phyloP scores from a whole-genome alignment of 345 rosid genomes.

The Eucalyptus cladocalyx region DNA sequence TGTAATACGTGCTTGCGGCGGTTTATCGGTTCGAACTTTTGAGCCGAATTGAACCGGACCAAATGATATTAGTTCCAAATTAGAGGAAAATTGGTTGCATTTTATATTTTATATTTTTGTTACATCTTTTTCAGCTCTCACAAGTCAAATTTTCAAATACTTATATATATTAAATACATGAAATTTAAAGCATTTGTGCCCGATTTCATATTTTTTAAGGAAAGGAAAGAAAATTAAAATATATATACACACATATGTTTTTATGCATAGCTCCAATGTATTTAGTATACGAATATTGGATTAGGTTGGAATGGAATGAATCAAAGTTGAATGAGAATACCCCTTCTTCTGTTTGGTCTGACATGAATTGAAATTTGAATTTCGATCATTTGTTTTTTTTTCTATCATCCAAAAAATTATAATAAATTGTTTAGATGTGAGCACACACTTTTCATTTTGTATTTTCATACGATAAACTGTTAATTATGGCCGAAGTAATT shows the following conservation, averaged over 20 bases:
- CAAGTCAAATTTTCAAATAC: background rate
- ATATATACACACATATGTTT: background rate
- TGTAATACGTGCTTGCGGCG: background rate
- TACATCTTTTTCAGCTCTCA: background rate
- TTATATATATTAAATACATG: background rate
- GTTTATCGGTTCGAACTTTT: background rate
- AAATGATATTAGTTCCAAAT: background rate
- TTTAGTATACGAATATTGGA: background rate
- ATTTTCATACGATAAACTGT: background rate
- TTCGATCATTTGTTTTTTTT: background rate
- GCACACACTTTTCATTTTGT: background rate
- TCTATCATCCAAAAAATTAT: background rate
- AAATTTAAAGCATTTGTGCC: background rate
- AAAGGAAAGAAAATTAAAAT: background rate
- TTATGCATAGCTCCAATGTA: background rate
- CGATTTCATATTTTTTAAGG: background rate
- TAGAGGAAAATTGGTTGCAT: background rate
- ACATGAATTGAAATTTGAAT: background rate
- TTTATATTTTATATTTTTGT: background rate
- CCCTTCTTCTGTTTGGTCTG: rapidly evolving
- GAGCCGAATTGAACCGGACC: background rate
- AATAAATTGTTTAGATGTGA: background rate
- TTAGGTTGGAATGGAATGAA: background rate
- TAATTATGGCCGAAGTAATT: background rate
- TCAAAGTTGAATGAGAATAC: background rate